Evolutionary conservation across 495 filamentous ascomycete genomes (phyloP).

Genomic region (Delitschia confertaspora): DNA sequence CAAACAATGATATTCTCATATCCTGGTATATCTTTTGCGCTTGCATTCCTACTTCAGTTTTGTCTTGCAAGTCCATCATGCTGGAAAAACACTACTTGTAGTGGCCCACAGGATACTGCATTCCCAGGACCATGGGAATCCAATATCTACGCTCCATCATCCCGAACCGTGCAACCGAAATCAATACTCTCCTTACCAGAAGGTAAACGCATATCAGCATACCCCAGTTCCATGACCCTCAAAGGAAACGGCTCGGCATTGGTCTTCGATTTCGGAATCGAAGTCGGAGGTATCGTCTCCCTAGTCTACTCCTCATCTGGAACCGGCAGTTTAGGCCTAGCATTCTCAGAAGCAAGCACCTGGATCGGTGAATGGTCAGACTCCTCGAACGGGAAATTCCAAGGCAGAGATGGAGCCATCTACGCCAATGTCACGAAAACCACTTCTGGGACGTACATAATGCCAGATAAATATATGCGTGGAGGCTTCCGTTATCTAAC

Average conservation of each 20-base stretch:
- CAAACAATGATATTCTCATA: not conserved
- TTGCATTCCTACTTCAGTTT: not conserved
- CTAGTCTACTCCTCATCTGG: conserved; percentile 42
- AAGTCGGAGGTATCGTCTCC: conserved; percentile 50
- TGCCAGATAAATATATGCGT: conserved; percentile 46
- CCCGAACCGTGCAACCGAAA: conserved; percentile 45
- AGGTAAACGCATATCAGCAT: conserved; percentile 29
- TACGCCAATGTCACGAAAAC: conserved; percentile 43
- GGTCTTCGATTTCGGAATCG: conserved; percentile 51
- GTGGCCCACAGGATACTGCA: conserved; percentile 42
- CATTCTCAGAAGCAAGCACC: conserved; percentile 55
- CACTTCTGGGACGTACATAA: conserved; percentile 41
- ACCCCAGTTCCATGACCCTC: conserved; percentile 33
- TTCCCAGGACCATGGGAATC: conserved; percentile 54
- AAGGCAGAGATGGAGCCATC: conserved; percentile 45
- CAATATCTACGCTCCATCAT: conserved; percentile 51
- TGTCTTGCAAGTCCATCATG: conserved; percentile 31
- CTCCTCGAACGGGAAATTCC: conserved; percentile 47
- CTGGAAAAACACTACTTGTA: conserved; percentile 51
- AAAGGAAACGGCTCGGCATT: conserved; percentile 41
- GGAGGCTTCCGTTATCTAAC: conserved; percentile 57
- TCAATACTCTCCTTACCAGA: conserved; percentile 38
- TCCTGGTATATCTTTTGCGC: not conserved
- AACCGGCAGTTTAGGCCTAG: conserved; percentile 46
- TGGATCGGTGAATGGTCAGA: conserved; percentile 55